Conservation (phyloP, 176 grass and related monocot species). For the Musa acuminata region DNA sequence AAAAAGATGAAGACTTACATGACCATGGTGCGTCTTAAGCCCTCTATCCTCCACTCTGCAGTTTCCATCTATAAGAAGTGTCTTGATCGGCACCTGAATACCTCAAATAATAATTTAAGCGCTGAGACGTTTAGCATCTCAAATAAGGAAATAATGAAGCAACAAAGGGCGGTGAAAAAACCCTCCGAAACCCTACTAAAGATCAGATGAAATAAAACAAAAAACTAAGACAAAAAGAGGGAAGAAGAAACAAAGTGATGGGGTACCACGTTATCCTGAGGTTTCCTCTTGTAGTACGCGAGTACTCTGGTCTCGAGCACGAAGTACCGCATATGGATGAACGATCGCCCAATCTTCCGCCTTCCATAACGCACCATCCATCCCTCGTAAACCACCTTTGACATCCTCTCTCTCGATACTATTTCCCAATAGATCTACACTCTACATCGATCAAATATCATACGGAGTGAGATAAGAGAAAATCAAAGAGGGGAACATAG, state of each 20-base stretch:
- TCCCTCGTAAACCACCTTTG: slow-evolving; percentile 72
- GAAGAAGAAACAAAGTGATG: not conserved
- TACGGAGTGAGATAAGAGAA: not conserved
- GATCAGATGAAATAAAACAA: not conserved
- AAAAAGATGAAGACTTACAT: slow-evolving; percentile 32
- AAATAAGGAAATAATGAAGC: not conserved
- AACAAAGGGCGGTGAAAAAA: not conserved
- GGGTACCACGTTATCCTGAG: slow-evolving; percentile 58
- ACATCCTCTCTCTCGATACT: slow-evolving; percentile 12
- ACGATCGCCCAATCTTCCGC: slow-evolving; percentile 79
- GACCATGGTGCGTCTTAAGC: slow-evolving; percentile 79
- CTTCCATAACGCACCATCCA: slow-evolving; percentile 95
- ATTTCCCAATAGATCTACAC: not conserved
- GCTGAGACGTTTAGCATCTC: not conserved
- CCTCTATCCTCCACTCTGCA: slow-evolving; percentile 97
- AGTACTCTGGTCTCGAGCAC: slow-evolving; percentile 74
- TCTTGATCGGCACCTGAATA: slow-evolving; percentile 79
- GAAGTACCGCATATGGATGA: slow-evolving; percentile 85
- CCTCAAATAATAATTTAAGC: not conserved
- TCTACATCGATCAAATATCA: not conserved
- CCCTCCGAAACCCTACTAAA: too few species aligned
- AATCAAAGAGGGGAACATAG: not conserved
- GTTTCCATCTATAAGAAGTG: slow-evolving; percentile 72
- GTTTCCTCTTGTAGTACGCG: slow-evolving; percentile 87
- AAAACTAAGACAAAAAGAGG: not conserved